These are phyloP conservation scores for Striga asiatica DNA, from an alignment of 257 asterid genomes.

Conservation along the genomic window DNA sequence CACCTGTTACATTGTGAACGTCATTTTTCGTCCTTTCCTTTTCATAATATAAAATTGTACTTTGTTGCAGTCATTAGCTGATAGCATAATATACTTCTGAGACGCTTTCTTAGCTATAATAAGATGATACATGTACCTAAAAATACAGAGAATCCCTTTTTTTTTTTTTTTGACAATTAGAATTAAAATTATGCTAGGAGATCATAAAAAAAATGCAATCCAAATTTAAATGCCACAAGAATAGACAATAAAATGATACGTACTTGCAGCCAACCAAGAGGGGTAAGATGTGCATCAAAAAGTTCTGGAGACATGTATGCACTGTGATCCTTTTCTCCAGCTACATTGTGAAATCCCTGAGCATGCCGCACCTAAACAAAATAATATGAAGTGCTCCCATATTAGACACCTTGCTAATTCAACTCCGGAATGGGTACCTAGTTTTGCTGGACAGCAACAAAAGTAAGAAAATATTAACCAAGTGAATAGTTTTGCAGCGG, in stretches of 20 bases:
- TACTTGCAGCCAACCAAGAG: constrained; percentile 96
- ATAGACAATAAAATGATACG: background rate
- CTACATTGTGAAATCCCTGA: constrained; percentile 93
- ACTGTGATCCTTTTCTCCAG: constrained; percentile 74
- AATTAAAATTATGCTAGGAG: background rate
- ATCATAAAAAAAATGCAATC: background rate
- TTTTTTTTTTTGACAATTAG: background rate
- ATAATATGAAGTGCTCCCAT: constrained; percentile 1
- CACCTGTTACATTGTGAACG: constrained; percentile 39
- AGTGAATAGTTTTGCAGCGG: constrained; percentile 85
- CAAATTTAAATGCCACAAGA: background rate
- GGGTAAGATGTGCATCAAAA: constrained; percentile 84
- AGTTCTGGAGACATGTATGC: constrained; percentile 75
- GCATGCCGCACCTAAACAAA: constrained; percentile 83
- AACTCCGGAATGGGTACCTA: background rate
- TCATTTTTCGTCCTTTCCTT: background rate
- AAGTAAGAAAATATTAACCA: constrained; percentile 36
- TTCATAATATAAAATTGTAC: background rate
- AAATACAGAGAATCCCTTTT: background rate
- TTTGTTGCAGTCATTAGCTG: background rate
- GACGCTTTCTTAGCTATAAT: background rate
- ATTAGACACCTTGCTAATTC: background rate
- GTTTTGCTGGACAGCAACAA: background rate
- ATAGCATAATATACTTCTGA: constrained; percentile 1
- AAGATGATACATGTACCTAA: background rate